phyloP scores from a whole-genome alignment of 352 stramenopile species.

The Paralagenidium karlingii region DNA sequence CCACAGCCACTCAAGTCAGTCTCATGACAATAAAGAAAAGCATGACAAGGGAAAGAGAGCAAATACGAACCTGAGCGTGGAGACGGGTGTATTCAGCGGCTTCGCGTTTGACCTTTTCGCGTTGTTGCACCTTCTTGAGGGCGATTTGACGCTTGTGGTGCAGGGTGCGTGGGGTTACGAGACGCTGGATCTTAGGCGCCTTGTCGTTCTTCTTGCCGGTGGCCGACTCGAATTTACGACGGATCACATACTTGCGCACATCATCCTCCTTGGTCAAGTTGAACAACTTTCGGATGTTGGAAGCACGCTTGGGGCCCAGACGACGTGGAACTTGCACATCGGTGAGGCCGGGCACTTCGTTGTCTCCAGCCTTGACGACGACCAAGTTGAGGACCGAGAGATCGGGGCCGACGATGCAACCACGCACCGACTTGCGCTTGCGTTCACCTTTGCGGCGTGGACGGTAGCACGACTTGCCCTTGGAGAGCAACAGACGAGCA shows the following conservation, averaged over 20 bases:
- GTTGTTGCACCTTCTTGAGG: constrained; percentile 74
- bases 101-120: constrained; percentile 89
- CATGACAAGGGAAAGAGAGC: not conserved
- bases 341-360: constrained; percentile 94
- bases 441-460: constrained; percentile 92
- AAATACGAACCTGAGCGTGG: constrained; percentile 78
- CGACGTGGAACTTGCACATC: constrained; percentile 93
- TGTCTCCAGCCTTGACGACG: constrained; percentile 95
- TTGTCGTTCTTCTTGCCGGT: constrained; percentile 98
- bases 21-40: not conserved
- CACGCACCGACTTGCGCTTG: constrained; percentile 98
- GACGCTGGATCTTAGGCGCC: constrained; percentile 99
- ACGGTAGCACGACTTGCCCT: constrained; percentile 97
- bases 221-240: constrained; percentile 98
- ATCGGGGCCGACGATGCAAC: constrained; percentile 98
- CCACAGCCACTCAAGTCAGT: constrained; percentile 18
- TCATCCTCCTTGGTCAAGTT: constrained; percentile 99
- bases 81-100: constrained; percentile 96
- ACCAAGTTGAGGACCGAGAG: constrained; percentile 99
- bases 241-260: constrained; percentile 98
- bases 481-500: constrained; percentile 96
- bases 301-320: constrained; percentile 98
- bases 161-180: constrained; percentile 95
- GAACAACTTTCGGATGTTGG: constrained; percentile 99
- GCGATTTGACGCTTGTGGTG: constrained; percentile 92